phyloP scores from a whole-genome alignment of 2,329 filamentous ascomycete genomes.

The Aspergillus eucalypticola region DNA sequence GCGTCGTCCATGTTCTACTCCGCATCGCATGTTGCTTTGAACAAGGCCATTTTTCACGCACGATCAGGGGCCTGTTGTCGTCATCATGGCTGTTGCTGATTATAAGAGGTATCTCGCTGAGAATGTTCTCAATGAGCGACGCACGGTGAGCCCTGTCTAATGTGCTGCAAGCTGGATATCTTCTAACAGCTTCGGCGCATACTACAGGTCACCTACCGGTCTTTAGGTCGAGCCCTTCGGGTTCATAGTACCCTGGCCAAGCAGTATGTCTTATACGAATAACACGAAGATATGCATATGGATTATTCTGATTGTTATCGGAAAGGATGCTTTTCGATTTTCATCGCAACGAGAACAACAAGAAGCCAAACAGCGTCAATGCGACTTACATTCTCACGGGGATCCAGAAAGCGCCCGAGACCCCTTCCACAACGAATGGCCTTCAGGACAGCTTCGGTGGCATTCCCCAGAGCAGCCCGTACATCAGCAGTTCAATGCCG shows the following conservation, averaged over 20 bases:
- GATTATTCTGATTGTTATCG: constrained; percentile 18
- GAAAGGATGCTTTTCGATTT: constrained; percentile 84
- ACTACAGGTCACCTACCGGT: constrained; percentile 77
- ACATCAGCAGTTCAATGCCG: constrained; percentile 67
- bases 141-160: constrained; percentile 63
- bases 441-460: constrained; percentile 52
- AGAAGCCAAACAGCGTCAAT: constrained; percentile 72
- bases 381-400: constrained; percentile 91
- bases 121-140: constrained; percentile 73
- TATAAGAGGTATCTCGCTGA: constrained; percentile 73
- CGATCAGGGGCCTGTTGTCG: not conserved
- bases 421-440: constrained; percentile 38
- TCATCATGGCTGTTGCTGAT: constrained; percentile 47
- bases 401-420: constrained; percentile 51
- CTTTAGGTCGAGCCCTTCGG: constrained; percentile 77
- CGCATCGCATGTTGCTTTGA: not conserved
- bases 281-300: constrained; percentile 4
- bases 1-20: constrained; percentile 26
- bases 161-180: not conserved
- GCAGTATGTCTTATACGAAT: constrained; percentile 60
- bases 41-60: not conserved
- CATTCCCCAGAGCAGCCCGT: constrained; percentile 64
- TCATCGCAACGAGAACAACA: constrained; percentile 72
- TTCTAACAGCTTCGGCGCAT: constrained; percentile 6
- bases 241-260: constrained; percentile 87